phyloP scores from a whole-genome alignment of 2,329 filamentous ascomycete species.

The Microdochium bolleyi region DNA sequence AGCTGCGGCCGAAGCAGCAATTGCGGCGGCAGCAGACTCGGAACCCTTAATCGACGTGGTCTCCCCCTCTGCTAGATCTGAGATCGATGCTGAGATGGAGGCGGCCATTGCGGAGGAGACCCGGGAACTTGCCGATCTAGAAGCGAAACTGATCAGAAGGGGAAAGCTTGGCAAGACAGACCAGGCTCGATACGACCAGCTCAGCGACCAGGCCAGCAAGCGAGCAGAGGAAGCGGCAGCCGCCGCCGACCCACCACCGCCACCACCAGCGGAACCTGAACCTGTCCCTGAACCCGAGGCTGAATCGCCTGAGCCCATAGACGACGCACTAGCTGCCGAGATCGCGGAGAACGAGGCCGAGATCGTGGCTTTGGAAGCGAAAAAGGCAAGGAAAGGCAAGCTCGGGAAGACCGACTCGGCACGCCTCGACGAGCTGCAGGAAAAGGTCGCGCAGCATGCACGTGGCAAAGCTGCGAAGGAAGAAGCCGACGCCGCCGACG shows the following conservation, averaged over 20 bases:
- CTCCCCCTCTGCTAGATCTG: background rate
- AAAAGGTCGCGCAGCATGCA: constrained; percentile 8
- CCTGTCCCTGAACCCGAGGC: constrained; percentile 5
- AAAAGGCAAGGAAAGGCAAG: constrained; percentile 27
- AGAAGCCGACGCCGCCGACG: constrained; percentile 3
- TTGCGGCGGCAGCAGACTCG: constrained; percentile 6
- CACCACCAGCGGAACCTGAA: constrained; percentile 6
- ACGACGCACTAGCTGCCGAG: constrained; percentile 9
- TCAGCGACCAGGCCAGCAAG: constrained; percentile 4
- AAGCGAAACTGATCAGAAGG: background rate
- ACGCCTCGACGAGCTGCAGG: constrained; percentile 12
- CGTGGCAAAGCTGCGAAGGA: constrained; percentile 5
- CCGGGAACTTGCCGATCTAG: background rate
- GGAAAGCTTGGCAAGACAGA: background rate
- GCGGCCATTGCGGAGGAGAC: background rate
- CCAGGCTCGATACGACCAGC: background rate
- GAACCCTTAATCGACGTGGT: background rate
- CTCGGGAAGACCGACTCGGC: constrained; percentile 24
- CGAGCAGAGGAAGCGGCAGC: constrained; percentile 7
- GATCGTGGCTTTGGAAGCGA: constrained; percentile 15
- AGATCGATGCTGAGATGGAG: background rate
- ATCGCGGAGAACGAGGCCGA: constrained; percentile 13
- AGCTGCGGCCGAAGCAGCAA: background rate
- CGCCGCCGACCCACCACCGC: constrained; percentile 1
- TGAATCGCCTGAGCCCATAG: background rate